Base-by-base conservation (phyloP, 2,329 filamentous ascomycete genomes). In the Emydomyces testavorans region DNA sequence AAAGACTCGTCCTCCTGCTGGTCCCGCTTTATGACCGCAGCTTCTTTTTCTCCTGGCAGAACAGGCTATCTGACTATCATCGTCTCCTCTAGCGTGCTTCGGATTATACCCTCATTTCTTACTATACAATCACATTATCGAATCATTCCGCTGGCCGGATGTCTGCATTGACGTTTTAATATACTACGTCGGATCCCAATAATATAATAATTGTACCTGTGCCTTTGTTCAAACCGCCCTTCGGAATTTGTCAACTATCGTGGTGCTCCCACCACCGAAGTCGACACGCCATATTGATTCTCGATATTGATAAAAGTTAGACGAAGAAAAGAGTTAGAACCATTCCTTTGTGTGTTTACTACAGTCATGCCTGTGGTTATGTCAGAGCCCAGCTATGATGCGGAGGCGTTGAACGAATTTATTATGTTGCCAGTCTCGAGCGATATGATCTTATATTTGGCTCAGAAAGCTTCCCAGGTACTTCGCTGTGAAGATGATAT, bases 401-500 rank as follows among this genome's bases (percentile, higher is more conserved):
- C 64, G 54, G 63, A 64, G 16, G 71, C 71, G 29, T 60, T 73
- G 49, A 67, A 71, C 34, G 65, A 71, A 50, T 73, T 73, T 49
- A 63, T 73, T 47, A 64, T 64, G 46, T 61, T 64, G 36, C 68
- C 70, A n/a, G 71, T 73, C 11, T 67, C 68, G 26, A 62, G 64
- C 21, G 67, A 69, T 41, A 73, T 73, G 71, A 62, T 73, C 28
- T 60, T 62, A 23, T 65, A 73, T 56, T 56, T 73, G 53, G 70
- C 70, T 38, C 58, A 65, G 46, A 65, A 72, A 51, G 70, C 71
- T 13, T 64, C 67, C 8, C 58, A 62, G 58, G 71, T 73, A 57
- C 73, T 73, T 53, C 65, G 67, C 50, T 73, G 71, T 55, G 71
- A 73, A 52, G 58, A 69, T 61, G 55, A 94, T 52, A 61, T 66